Conservation (phyloP, 176 grass and related monocot species). For the Eleusine indica region DNA sequence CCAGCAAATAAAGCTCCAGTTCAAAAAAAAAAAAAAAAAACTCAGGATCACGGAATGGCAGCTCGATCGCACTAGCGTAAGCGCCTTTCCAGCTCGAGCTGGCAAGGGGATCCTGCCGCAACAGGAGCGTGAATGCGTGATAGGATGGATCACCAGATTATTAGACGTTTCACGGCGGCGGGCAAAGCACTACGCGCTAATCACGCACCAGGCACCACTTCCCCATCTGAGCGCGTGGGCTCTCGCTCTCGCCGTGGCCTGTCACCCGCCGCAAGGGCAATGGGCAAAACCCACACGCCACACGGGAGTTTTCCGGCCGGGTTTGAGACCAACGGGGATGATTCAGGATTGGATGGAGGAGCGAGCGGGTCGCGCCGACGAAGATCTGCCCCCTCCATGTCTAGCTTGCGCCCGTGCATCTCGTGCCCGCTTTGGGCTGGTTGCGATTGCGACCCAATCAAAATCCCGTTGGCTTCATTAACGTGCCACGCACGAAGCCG, state of each 20-base stretch:
- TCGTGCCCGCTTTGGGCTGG: background rate
- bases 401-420: background rate
- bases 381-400: constrained; percentile 41
- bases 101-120: background rate
- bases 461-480: too few relatives aligned
- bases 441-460: too few relatives aligned
- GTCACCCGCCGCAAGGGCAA: too few relatives aligned
- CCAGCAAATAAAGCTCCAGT: too few relatives aligned
- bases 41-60: too few relatives aligned
- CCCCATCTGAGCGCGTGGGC: too few relatives aligned
- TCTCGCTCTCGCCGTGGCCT: too few relatives aligned
- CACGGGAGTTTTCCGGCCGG: too few relatives aligned
- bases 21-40: too few relatives aligned
- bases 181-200: background rate
- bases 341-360: background rate
- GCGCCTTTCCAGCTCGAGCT: background rate
- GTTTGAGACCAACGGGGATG: too few relatives aligned
- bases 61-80: background rate
- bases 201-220: background rate
- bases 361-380: background rate
- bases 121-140: background rate
- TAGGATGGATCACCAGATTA: background rate
- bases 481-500: background rate
- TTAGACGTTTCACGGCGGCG: background rate
- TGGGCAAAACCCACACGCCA: too few relatives aligned